phyloP scores from a whole-genome alignment of 2,329 filamentous ascomycete species.

The Aspergillus brunneoviolaceus region DNA sequence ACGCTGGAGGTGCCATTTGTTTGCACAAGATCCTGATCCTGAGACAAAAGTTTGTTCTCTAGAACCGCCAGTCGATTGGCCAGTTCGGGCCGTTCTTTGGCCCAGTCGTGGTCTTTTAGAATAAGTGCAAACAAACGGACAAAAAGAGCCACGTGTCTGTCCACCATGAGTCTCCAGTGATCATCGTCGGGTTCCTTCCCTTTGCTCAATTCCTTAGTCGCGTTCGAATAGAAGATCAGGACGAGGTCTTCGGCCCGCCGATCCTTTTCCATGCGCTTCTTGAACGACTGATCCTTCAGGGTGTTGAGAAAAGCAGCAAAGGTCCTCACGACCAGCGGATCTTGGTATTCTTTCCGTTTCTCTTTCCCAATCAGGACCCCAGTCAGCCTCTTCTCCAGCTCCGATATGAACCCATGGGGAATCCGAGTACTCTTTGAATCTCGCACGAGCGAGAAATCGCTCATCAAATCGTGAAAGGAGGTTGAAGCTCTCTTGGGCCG shows the following conservation, averaged over 20 bases:
- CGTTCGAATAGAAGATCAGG: constrained; percentile 93
- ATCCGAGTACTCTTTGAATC: constrained; percentile 70
- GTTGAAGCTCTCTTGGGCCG: constrained; percentile 68
- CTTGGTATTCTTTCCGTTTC: constrained; percentile 81
- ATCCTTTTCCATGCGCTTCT: constrained; percentile 91
- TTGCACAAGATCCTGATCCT: constrained; percentile 84
- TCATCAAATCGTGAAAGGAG: constrained; percentile 77
- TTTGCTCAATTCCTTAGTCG: constrained; percentile 85
- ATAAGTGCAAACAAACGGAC: constrained; percentile 80
- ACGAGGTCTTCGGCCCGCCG: constrained; percentile 88
- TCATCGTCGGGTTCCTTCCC: constrained; percentile 76
- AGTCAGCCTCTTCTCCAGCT: constrained; percentile 74
- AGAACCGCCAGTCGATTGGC: constrained; percentile 74
- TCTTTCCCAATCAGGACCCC: constrained; percentile 80
- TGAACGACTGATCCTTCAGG: constrained; percentile 83
- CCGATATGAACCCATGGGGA: constrained; percentile 68
- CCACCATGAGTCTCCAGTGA: constrained; percentile 85
- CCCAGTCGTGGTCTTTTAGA: constrained; percentile 79
- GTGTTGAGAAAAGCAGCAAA: constrained; percentile 94
- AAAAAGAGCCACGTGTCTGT: constrained; percentile 92
- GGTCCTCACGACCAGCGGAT: constrained; percentile 85
- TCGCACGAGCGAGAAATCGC: constrained; percentile 72
- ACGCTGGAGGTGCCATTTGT: constrained; percentile 62
- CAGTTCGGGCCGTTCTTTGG: constrained; percentile 80
- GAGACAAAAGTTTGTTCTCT: constrained; percentile 89